phyloP scores from a whole-genome alignment of 805 yeast genomes.

The Schwanniomyces occidentalis region DNA sequence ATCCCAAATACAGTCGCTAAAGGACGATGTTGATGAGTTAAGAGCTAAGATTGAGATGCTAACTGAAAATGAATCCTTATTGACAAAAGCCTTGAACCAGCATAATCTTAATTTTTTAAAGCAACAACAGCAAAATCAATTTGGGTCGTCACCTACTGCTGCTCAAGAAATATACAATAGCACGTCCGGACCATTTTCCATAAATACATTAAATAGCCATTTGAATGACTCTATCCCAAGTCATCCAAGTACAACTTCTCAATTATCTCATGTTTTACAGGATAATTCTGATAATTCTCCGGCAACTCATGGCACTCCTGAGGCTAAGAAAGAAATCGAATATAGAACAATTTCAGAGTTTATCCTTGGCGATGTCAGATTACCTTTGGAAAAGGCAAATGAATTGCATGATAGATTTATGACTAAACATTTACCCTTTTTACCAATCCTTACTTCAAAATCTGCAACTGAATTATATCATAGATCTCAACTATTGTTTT shows the following conservation, averaged over 20 bases:
- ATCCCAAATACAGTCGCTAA: slow-evolving; percentile 78
- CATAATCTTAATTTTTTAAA: slow-evolving; percentile 34
- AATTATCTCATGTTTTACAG: slow-evolving; percentile 15
- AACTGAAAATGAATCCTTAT: slow-evolving; percentile 61
- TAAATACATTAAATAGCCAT: slow-evolving; percentile 8
- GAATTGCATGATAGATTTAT: slow-evolving; percentile 72
- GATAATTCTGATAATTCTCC: slow-evolving; percentile 34
- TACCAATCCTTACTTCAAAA: slow-evolving; percentile 75
- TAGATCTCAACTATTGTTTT: slow-evolving; percentile 81
- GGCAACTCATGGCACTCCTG: slow-evolving; percentile 2
- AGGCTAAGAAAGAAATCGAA: slow-evolving; percentile 7
- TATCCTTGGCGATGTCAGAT: slow-evolving; percentile 70
- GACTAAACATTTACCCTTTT: slow-evolving; percentile 64
- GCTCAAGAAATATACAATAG: not conserved
- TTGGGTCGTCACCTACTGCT: slow-evolving; percentile 7
- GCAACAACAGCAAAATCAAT: slow-evolving; percentile 14
- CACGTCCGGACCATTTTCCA: slow-evolving; percentile 10
- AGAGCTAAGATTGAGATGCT: slow-evolving; percentile 69
- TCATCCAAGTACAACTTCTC: slow-evolving; percentile 5
- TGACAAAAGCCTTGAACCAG: slow-evolving; percentile 61
- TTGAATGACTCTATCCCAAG: slow-evolving; percentile 15
- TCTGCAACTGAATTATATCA: slow-evolving; percentile 75
- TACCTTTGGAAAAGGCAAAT: slow-evolving; percentile 66
- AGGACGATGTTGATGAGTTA: slow-evolving; percentile 82
- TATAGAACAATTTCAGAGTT: slow-evolving; percentile 53